Evolutionary conservation across 495 filamentous ascomycete species (phyloP).

Genomic region (Clohesyomyces aquaticus): DNA sequence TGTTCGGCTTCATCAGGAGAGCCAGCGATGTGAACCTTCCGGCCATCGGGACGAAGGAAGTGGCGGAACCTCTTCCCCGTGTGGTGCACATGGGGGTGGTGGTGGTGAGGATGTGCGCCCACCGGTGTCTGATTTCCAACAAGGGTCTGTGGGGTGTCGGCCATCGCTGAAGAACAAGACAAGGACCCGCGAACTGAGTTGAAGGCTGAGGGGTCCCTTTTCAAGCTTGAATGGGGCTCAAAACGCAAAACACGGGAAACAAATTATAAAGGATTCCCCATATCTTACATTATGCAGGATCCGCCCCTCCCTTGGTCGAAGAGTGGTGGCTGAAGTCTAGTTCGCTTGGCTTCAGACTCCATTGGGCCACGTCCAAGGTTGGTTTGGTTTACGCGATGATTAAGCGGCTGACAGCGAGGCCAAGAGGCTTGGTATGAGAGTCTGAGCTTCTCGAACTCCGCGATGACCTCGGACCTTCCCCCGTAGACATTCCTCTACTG

Average conservation of each 20-base stretch:
- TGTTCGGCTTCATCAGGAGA: constrained; percentile 56
- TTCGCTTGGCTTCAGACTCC: background rate
- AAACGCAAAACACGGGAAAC: background rate
- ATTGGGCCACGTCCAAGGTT: background rate
- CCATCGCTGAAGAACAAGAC: constrained; percentile 9
- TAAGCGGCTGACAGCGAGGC: background rate
- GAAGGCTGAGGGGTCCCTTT: background rate
- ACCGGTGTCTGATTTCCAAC: constrained; percentile 16
- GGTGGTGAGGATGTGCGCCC: constrained; percentile 1
- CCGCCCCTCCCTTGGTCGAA: background rate
- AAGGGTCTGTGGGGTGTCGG: constrained; percentile 26
- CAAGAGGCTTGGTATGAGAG: background rate
- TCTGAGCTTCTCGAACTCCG: background rate
- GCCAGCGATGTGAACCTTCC: constrained; percentile 57
- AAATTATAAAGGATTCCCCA: background rate
- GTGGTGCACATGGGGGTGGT: constrained; percentile 33
- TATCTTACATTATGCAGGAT: background rate
- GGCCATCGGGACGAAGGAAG: constrained; percentile 58
- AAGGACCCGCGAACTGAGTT: background rate
- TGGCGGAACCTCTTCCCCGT: constrained; percentile 50
- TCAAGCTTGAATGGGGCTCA: background rate
- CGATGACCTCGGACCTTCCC: no score
- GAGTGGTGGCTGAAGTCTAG: background rate
- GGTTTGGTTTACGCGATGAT: background rate
- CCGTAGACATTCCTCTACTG: no score